A percentile compares a stretch with the other conserved stretches of the same genome.
These are phyloP conservation scores for Fusarium chuoi DNA, from an alignment of 2,329 filamentous ascomycete genomes.

Conservation along the genomic window DNA sequence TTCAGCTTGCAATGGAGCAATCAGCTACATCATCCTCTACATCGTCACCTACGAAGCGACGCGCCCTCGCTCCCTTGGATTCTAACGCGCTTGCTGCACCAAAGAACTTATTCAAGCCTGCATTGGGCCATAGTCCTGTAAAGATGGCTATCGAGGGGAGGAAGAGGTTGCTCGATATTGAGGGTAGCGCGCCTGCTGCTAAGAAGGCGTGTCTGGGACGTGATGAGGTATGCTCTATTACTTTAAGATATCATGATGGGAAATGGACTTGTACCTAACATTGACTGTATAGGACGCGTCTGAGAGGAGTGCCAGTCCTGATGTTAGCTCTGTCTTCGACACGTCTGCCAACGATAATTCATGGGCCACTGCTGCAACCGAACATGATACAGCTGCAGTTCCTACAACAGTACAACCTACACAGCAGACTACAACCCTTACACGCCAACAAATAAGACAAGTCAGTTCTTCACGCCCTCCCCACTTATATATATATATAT, in stretches of 20 bases:
- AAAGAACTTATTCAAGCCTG: conserved; percentile 40
- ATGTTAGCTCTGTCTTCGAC: conserved; percentile 63
- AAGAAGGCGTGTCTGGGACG: conserved; percentile 51
- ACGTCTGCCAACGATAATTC: conserved; percentile 58
- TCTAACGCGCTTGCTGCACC: conserved; percentile 54
- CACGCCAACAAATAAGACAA: conserved; percentile 64
- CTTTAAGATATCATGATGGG: neutral
- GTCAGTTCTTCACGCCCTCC: conserved; percentile 46
- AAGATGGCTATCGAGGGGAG: conserved; percentile 43
- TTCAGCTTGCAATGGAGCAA: conserved; percentile 36
- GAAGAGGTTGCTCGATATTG: conserved; percentile 42
- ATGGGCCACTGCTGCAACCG: conserved; percentile 61
- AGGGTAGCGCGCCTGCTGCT: conserved; percentile 37
- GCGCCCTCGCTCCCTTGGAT: conserved; percentile 60
- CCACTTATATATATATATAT: neutral
- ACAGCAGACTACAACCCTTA: conserved; percentile 47
- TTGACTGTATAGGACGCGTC: conserved; percentile 36
- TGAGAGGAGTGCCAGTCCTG: conserved; percentile 51
- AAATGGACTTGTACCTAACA: conserved; percentile 4
- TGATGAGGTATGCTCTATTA: conserved; percentile 43
- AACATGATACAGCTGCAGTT: conserved; percentile 52
- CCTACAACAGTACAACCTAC: conserved; percentile 17
- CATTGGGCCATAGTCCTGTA: conserved; percentile 38
- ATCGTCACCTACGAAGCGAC: conserved; percentile 57
- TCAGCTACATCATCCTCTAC: conserved; percentile 27